Conservation (phyloP, 768 basidiomycete genomes). For the Baorangia bicolor region DNA sequence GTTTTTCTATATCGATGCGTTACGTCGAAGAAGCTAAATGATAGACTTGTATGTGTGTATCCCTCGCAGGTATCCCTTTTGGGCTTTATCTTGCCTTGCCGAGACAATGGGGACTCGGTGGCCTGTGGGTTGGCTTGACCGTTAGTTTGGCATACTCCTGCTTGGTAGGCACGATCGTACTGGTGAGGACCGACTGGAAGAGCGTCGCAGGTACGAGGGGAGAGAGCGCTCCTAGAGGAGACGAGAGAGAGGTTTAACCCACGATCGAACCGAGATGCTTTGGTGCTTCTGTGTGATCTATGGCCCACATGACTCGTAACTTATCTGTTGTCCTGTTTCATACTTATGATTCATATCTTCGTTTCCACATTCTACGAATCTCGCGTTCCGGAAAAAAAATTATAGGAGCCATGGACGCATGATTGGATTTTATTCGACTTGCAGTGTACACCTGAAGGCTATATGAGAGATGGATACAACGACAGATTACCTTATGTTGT, state of each 20-base stretch:
- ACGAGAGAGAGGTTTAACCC: not conserved
- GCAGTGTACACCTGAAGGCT: conserved; percentile 16
- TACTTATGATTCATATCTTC: not conserved
- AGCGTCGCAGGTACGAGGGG: not conserved
- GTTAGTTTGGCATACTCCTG: conserved; percentile 22
- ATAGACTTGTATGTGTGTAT: not conserved
- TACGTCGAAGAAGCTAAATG: not conserved
- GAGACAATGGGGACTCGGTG: conserved; percentile 24
- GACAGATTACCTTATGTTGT: conserved; percentile 24
- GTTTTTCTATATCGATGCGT: not conserved
- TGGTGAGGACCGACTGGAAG: conserved; percentile 21
- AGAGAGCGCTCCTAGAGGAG: not conserved
- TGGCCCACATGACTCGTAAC: not conserved
- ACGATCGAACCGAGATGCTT: not conserved
- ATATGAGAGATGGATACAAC: conserved; percentile 19
- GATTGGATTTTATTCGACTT: conserved; percentile 12
- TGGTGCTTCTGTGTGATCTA: not conserved
- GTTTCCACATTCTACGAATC: not conserved
- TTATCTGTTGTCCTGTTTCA: not conserved
- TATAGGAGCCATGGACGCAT: not conserved
- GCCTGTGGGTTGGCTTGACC: conserved; percentile 25
- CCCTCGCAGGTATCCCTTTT: conserved; percentile 33
- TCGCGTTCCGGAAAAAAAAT: not conserved
- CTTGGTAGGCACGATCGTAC: conserved; percentile 17
- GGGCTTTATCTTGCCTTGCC: conserved; percentile 23